These are phyloP conservation scores for Podaxis sp. DNA, from an alignment of 768 basidiomycete genomes.

Conservation along the genomic window DNA sequence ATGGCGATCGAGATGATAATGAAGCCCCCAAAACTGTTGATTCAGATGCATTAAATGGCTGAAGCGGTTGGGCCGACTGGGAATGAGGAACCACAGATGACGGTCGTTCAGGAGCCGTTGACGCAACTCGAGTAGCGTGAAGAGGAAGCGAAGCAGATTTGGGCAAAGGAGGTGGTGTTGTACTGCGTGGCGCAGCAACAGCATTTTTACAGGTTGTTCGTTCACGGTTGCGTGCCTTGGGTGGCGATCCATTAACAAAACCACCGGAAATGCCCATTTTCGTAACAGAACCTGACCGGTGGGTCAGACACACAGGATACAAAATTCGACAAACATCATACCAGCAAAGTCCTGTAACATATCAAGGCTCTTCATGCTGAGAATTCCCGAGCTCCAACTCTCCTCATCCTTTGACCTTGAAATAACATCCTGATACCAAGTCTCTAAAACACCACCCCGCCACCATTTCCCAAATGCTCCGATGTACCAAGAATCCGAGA, in stretches of 20 bases:
- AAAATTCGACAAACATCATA: conserved; percentile 29
- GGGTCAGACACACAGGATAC: conserved; percentile 7
- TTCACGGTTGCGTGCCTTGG: conserved; percentile 58
- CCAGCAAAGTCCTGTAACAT: conserved; percentile 67
- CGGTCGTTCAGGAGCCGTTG: conserved; percentile 31
- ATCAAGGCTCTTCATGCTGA: conserved; percentile 74
- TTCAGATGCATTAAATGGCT: conserved; percentile 22
- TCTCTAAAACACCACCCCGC: conserved; percentile 77
- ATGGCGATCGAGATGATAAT: conserved; percentile 36
- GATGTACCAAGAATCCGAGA: conserved; percentile 84
- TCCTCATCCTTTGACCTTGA: conserved; percentile 66
- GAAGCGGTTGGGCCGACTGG: conserved; percentile 28
- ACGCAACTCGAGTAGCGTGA: conserved; percentile 54
- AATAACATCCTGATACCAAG: conserved; percentile 75
- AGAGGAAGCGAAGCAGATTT: conserved; percentile 80
- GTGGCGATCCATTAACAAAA: conserved; percentile 48
- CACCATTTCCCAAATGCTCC: conserved; percentile 93
- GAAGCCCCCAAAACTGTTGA: conserved; percentile 30
- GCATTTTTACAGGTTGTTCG: conserved; percentile 45
- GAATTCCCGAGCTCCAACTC: conserved; percentile 75
- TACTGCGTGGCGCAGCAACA: conserved; percentile 49
- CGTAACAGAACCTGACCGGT: conserved; percentile 46
- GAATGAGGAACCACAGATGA: conserved; percentile 26
- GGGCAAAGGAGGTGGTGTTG: conserved; percentile 81
- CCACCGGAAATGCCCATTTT: conserved; percentile 46